Base-by-base conservation (phyloP, 2,329 filamentous ascomycete species). In the Aspergillus sp. region DNA sequence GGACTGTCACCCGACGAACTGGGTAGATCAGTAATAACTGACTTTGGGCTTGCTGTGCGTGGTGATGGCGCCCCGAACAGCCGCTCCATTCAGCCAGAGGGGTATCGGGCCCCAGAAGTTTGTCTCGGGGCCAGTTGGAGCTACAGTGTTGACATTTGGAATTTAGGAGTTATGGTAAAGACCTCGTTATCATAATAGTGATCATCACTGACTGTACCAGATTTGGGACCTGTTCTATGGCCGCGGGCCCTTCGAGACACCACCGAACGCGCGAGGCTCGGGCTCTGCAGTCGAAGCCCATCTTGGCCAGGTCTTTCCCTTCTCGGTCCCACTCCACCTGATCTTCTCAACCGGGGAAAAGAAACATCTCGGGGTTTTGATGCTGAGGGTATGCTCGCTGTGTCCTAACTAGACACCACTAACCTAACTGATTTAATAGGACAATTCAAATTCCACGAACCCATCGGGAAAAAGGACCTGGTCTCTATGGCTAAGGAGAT, bases 31-130 rank as follows among this genome's bases (percentile, higher is more conserved):
- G 60, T 63, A 38, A 64, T 69, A 36, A 62, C 58, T 42, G 65
- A 69, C 49, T 67, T 70, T 50, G 64, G 64, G n/a, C 58, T 64
- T 41, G 62, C 64, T 1, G 59, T 61, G 32, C 60, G 49, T 45
- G 65, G 64, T 49, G 56, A 65, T 41, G 58, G 71, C 65, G 55
- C 67, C 20, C 45, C 21, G 11, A 48, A 56, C 61, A 52, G 78
- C 71, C 58, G 75, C 63, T 45, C 73, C 65, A 60, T 80, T 72
- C 45, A 83, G 66, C 66, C 62, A 25, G 63, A 68, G 41, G 57
- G 57, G 3, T 70, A 66, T 51, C 64, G 63, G 32, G 64, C 65
- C 13, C 68, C 66, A 10, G 67, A 70, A 55, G 66, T 70, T 47
- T 60, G 67, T 34, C 56, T 71, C 7, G 55, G 58, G 17, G 54